phyloP scores from a whole-genome alignment of 106 monocot species.

The Ottelia alismoides region DNA sequence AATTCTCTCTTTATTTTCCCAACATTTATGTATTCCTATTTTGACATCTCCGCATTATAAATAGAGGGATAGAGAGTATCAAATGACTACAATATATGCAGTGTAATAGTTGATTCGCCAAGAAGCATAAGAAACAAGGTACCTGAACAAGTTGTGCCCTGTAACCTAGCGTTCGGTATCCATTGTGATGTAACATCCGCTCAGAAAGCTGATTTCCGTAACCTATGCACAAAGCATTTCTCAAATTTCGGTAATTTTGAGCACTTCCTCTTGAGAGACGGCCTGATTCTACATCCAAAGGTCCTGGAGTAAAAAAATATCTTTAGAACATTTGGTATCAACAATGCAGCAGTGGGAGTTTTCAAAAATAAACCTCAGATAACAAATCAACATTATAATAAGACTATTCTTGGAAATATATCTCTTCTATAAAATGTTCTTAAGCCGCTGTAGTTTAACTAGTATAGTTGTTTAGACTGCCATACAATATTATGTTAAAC shows the following conservation, averaged over 20 bases:
- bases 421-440: too few species aligned
- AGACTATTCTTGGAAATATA: too few species aligned
- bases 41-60: too few species aligned
- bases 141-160: slow-evolving; percentile 94
- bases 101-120: too few species aligned
- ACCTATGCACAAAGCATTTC: slow-evolving; percentile 75
- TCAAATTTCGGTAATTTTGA: slow-evolving; percentile 46
- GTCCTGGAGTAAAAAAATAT: slow-evolving; percentile 17
- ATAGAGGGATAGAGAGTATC: too few species aligned
- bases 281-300: slow-evolving; percentile 48
- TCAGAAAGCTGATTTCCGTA: slow-evolving; percentile 91
- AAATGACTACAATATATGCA: too few species aligned
- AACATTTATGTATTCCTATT: too few species aligned
- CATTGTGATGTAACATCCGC: slow-evolving; percentile 88
- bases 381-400: background rate
- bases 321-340: background rate
- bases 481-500: too few species aligned
- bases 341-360: background rate
- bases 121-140: background rate
- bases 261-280: slow-evolving; percentile 16
- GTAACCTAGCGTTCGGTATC: slow-evolving; percentile 78
- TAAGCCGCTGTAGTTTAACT: too few species aligned
- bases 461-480: too few species aligned
- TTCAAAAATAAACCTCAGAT: background rate
- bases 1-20: too few species aligned